Base-by-base conservation (phyloP, 108 stramenopile species). In the Schizochytrium sp. region DNA sequence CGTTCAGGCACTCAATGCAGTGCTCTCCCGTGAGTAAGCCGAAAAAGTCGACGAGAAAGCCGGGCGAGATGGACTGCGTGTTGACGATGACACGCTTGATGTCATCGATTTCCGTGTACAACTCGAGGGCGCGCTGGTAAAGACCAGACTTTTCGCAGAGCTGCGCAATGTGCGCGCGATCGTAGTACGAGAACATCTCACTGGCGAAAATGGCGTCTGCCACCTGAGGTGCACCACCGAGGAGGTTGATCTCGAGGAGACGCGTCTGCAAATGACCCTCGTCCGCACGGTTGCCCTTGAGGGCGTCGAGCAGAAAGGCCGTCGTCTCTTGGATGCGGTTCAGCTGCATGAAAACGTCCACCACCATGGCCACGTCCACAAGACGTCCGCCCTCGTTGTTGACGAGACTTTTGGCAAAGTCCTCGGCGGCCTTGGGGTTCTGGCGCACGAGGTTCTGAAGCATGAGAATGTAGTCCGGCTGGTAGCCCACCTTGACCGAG, bases 261-360 rank as follows among this genome's bases (percentile, higher is more conserved):
- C 98, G 98, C 5, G 99, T 99, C 94, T 99, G 99, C 60, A 99
- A 96, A 95, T 98, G 97, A 43, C 97, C 98, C 91, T 99, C 98
- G 92, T 99, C 99, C 72, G 93, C 94, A 92, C 97, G 96, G 95
- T 99, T 98, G 89, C 97, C 98, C 93, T 98, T 98, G 83, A 99
- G 95, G 6, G 98, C 99, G 91, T 99, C 99, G 25, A 98, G 94
- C 90, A 99, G 93, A 89, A 99, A 98, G 23, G 97, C 96, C 45
- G 99, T 99, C 59, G 97, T 97, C 93, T 98, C 99, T 92, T 98
- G 98, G 60, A 99, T 94, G 87, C 97, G 96, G 92, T 98, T 98
- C 90, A 94, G 92, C 69, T 96, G 95, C 93, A 99, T 95, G 92
- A 99, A 99, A 53, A 98, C 96, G 88, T 99, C 99, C 43, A 99